Evolutionary conservation across 768 basidiomycete genomes (phyloP).

Genomic region (Xanthoconium stramineum): DNA sequence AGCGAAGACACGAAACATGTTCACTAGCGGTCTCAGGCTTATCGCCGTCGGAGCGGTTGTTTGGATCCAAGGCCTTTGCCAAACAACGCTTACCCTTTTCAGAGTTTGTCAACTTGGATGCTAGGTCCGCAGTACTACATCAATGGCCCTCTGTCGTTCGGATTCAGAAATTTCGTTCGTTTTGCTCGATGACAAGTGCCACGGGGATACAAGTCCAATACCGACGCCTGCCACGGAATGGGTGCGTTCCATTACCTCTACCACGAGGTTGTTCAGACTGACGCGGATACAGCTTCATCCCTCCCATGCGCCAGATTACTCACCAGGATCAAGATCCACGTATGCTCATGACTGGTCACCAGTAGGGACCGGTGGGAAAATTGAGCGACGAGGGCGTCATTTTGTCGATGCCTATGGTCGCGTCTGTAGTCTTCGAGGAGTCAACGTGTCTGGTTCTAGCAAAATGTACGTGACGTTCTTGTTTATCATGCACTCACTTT

Average conservation of each 20-base stretch:
- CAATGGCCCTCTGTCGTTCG: constrained; percentile 24
- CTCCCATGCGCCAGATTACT: constrained; percentile 43
- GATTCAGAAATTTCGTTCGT: constrained; percentile 49
- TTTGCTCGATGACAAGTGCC: constrained; percentile 34
- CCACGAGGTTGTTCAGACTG: background rate
- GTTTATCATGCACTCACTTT: constrained; percentile 20
- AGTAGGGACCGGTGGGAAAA: constrained; percentile 49
- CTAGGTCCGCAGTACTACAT: background rate
- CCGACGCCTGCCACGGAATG: background rate
- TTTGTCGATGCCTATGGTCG: constrained; percentile 80
- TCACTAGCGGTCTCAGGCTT: too few relatives aligned
- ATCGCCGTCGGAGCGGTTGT: constrained; percentile 13
- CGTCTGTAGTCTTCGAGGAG: constrained; percentile 78
- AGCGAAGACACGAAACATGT: constrained; percentile 7
- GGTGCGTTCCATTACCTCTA: background rate
- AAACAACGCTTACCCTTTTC: constrained; percentile 22
- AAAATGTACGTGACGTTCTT: constrained; percentile 58
- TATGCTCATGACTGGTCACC: constrained; percentile 76
- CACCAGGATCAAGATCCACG: constrained; percentile 44
- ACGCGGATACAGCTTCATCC: constrained; percentile 38
- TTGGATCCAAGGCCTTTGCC: constrained; percentile 30
- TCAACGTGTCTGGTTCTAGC: constrained; percentile 78
- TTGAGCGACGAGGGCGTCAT: constrained; percentile 68
- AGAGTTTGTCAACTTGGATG: background rate
- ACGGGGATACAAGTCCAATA: background rate